A percentile compares a stretch with the other conserved stretches of the same genome.
Conservation (phyloP, 2,329 filamentous ascomycete genomes). For the Ascochyta clinopodiicola region DNA sequence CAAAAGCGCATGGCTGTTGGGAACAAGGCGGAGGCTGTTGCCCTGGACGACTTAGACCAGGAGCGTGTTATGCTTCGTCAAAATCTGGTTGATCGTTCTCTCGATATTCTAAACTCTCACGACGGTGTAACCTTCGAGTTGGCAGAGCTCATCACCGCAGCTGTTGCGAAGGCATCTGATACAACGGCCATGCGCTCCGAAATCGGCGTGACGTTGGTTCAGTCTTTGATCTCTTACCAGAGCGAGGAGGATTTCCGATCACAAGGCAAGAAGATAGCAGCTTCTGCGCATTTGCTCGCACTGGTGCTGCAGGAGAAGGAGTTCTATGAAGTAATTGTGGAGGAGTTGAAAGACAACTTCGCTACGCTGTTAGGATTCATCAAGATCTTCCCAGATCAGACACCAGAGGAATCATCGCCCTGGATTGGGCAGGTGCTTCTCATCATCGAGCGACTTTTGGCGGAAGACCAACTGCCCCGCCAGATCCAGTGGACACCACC, state of each 20-base stretch:
- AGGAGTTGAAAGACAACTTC: constrained; percentile 78
- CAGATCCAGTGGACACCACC: constrained; percentile 73
- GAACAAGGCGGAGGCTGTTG: constrained; percentile 54
- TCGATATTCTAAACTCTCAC: constrained; percentile 89
- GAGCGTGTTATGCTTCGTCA: constrained; percentile 75
- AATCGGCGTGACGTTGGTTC: constrained; percentile 81
- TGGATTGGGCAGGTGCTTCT: constrained; percentile 93
- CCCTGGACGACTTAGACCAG: constrained; percentile 80
- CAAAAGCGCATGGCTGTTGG: constrained; percentile 41
- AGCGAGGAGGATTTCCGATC: constrained; percentile 63
- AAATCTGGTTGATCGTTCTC: constrained; percentile 84
- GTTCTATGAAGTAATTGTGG: constrained; percentile 80
- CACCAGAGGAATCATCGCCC: constrained; percentile 79
- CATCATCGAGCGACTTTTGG: constrained; percentile 88
- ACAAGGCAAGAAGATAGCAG: constrained; percentile 75
- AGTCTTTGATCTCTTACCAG: constrained; percentile 76
- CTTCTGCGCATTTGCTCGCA: constrained; percentile 90
- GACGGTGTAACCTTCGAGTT: constrained; percentile 90
- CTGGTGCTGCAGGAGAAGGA: constrained; percentile 81
- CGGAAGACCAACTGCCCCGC: constrained; percentile 82
- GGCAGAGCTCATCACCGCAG: constrained; percentile 80
- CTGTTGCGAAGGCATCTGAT: constrained; percentile 68
- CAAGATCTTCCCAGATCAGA: constrained; percentile 69
- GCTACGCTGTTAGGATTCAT: constrained; percentile 79
- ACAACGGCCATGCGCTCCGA: constrained; percentile 69